These are phyloP conservation scores for Salix exigua DNA, from an alignment of 345 rosid genomes.

Conservation along the genomic window DNA sequence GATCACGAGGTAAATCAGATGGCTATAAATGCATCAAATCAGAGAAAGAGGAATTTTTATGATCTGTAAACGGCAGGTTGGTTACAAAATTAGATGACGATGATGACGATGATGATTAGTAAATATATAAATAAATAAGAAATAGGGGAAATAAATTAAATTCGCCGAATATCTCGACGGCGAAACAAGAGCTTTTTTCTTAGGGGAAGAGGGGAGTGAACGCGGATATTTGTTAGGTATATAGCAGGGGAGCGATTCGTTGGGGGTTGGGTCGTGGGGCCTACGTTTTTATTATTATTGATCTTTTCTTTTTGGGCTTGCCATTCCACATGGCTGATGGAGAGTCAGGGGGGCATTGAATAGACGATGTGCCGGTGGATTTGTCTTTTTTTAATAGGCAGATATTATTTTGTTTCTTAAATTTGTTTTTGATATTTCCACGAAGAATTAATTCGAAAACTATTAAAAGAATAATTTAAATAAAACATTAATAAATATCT, in stretches of 20 bases:
- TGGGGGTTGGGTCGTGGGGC: constrained; percentile 11
- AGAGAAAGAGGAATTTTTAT: neutral
- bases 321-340: constrained; percentile 15
- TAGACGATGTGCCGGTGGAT: neutral
- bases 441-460: too few species aligned
- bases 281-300: neutral
- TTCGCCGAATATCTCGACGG: constrained; percentile 38
- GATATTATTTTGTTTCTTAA: too few species aligned
- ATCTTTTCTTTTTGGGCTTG: neutral
- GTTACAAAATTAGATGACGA: neutral
- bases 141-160: constrained; percentile 12
- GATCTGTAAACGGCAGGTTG: neutral
- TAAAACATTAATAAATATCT: too few species aligned
- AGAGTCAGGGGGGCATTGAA: neutral
- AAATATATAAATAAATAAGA: neutral
- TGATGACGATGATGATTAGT: too few species aligned
- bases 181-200: constrained; percentile 15
- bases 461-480: too few species aligned
- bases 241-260: neutral
- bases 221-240: neutral
- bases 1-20: constrained; percentile 47
- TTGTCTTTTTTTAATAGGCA: too few species aligned
- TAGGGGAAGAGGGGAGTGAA: neutral
- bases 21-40: constrained; percentile 30
- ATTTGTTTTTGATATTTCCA: too few species aligned